Base-by-base conservation (phyloP, 2,329 filamentous ascomycete genomes). In the Colletotrichum orchidophilum region DNA sequence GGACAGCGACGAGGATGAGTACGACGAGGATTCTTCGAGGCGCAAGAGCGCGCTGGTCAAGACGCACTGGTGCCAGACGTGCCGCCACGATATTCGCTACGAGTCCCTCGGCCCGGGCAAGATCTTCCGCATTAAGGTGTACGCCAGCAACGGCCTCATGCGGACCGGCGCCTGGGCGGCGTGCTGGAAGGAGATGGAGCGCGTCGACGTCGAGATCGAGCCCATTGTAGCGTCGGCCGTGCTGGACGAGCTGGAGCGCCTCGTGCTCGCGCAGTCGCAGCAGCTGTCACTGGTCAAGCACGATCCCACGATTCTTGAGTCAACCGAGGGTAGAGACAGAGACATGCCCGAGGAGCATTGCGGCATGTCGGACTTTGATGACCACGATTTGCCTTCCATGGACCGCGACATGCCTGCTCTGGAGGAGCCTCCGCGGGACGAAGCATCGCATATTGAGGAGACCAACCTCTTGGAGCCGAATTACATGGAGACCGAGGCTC, bases 161-260 rank as follows among this genome's bases (percentile, higher is more conserved):
- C 90, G 91, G 70, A 92, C 94, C 5, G 94, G 94, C 0, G 96
- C 96, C 0, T 99, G 96, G 96, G 90, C 90, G 5, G 95, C 95
- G 2, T 96, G 94, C 70, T 99, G 96, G 96, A 93, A 90, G 75
- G 96, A 98, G 81, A 99, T 99, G 96, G 96, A 99, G 82, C 90
- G 96, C n/a, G 94, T 98, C 0, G 96, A 99, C 78, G 94, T 97
- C 1, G 96, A 98, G 81, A 90, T 99, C 63, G 90, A 93, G 76
- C 93, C 96, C 3, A 88, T 92, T 77, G 87, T 95, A 12, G 88
- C 90, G 21, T 80, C 88, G 0, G 81, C 85, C 1, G 78, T 92
- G 13, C 35, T 74, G 8, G 86, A 87, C 21, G 89, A 90, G 74
- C 82, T 95, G 24, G 88, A 91, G 70, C 83, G 82, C n/a, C 81